phyloP scores from a whole-genome alignment of 345 rosid species.

The Rhodamnia argentea region DNA sequence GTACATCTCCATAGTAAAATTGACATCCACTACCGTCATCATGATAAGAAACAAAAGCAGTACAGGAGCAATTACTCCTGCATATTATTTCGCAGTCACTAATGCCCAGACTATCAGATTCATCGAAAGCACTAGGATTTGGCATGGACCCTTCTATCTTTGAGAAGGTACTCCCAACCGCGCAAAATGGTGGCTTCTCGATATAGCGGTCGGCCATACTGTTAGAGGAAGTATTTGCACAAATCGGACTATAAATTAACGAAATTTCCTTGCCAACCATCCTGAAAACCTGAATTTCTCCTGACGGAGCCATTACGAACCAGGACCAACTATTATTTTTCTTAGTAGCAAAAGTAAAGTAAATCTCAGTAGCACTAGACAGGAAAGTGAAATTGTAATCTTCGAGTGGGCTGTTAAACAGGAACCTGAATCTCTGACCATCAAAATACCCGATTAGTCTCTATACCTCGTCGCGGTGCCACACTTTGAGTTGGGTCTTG shows the following conservation, averaged over 20 bases:
- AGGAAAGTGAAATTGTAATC: background rate
- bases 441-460: background rate
- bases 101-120: background rate
- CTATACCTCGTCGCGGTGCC: background rate
- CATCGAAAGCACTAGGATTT: background rate
- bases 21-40: background rate
- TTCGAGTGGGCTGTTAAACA: background rate
- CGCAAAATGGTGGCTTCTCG: background rate
- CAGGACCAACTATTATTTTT: background rate
- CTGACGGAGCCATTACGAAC: background rate
- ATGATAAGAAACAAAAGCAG: background rate
- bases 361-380: background rate
- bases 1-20: background rate
- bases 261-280: background rate
- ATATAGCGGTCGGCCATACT: background rate
- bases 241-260: background rate
- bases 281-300: background rate
- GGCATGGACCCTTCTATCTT: background rate
- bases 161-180: background rate
- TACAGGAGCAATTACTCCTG: slow-evolving; percentile 1
- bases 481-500: background rate
- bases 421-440: background rate
- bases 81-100: background rate
- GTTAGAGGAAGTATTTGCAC: background rate
- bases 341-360: background rate